phyloP scores from a whole-genome alignment of 352 stramenopile genomes.

The Pythium rhizo-oryzae region DNA sequence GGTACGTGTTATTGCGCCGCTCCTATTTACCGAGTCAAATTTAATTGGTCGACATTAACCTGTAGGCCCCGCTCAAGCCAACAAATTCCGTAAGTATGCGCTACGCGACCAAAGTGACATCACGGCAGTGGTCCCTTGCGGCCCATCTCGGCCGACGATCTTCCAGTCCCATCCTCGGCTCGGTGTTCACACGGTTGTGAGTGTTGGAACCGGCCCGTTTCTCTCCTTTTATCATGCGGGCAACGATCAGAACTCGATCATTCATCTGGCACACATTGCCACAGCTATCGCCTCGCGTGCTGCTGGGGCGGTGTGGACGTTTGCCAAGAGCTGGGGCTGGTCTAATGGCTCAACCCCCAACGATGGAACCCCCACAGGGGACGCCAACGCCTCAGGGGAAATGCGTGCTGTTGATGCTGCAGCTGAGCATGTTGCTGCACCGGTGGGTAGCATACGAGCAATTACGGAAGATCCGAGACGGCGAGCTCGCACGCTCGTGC shows the following conservation, averaged over 20 bases:
- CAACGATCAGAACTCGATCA: constrained; percentile 87
- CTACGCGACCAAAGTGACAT: constrained; percentile 75
- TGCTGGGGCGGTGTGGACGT: constrained; percentile 79
- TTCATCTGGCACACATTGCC: constrained; percentile 85
- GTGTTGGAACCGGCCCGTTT: constrained; percentile 64
- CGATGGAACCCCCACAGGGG: constrained; percentile 24
- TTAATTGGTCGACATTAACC: not conserved
- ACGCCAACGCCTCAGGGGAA: constrained; percentile 27
- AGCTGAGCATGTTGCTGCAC: constrained; percentile 73
- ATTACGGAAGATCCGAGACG: constrained; percentile 67
- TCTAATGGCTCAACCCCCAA: constrained; percentile 20
- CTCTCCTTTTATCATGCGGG: constrained; percentile 84
- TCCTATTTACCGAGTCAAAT: not conserved
- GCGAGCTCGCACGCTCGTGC: constrained; percentile 57
- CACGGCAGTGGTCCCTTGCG: constrained; percentile 61
- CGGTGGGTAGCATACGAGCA: constrained; percentile 48
- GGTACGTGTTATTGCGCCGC: constrained; percentile 27
- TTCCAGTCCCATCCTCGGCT: constrained; percentile 83
- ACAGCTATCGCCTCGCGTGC: constrained; percentile 77
- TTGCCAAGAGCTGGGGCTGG: constrained; percentile 86
- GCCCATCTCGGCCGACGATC: constrained; percentile 65
- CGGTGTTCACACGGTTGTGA: constrained; percentile 74
- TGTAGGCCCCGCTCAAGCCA: constrained; percentile 60
- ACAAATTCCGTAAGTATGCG: constrained; percentile 82
- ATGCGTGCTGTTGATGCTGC: constrained; percentile 40